phyloP scores from a whole-genome alignment of 2,329 filamentous ascomycete genomes.

The Aquanectria penicillioides region DNA sequence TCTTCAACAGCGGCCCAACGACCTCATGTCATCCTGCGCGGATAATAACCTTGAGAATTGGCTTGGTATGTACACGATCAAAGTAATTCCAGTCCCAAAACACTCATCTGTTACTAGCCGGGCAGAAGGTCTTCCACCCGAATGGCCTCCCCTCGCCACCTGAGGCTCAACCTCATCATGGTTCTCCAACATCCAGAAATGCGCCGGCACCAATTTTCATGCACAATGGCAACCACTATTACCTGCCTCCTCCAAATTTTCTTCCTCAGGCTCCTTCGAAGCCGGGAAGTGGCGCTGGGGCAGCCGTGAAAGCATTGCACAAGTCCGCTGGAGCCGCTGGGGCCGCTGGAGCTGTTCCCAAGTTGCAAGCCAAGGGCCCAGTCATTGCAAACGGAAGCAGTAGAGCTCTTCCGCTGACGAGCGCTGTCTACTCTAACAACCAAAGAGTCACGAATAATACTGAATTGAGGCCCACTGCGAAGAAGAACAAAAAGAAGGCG shows the following conservation, averaged over 20 bases:
- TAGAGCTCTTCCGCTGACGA: neutral
- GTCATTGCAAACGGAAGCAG: slow-evolving; percentile 27
- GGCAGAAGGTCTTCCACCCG: slow-evolving; percentile 37
- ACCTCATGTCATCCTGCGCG: slow-evolving; percentile 40
- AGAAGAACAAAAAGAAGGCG: slow-evolving; percentile 21
- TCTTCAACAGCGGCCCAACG: slow-evolving; percentile 30
- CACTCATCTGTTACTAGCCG: slow-evolving; percentile 40
- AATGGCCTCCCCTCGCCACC: slow-evolving; percentile 45
- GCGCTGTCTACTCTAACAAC: too few relatives aligned
- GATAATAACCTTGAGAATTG: slow-evolving; percentile 47
- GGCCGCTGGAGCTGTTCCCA: slow-evolving; percentile 3
- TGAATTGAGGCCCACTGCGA: neutral
- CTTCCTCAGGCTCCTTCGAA: neutral
- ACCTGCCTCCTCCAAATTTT: slow-evolving; percentile 26
- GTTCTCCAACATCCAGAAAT: slow-evolving; percentile 32
- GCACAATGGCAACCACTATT: slow-evolving; percentile 41
- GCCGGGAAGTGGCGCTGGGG: slow-evolving; percentile 7
- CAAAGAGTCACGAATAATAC: neutral
- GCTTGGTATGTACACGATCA: slow-evolving; percentile 44
- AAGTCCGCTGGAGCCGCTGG: slow-evolving; percentile 42
- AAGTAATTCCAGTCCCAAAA: slow-evolving; percentile 6
- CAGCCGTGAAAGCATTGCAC: slow-evolving; percentile 42
- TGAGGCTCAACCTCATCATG: slow-evolving; percentile 28
- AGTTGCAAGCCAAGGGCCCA: neutral
- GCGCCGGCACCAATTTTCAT: slow-evolving; percentile 29